Evolutionary conservation across 805 yeast genomes (phyloP), one percentile per base, ranked within the genome.

Genomic region (Saccharomyces cerevisiae): DNA sequence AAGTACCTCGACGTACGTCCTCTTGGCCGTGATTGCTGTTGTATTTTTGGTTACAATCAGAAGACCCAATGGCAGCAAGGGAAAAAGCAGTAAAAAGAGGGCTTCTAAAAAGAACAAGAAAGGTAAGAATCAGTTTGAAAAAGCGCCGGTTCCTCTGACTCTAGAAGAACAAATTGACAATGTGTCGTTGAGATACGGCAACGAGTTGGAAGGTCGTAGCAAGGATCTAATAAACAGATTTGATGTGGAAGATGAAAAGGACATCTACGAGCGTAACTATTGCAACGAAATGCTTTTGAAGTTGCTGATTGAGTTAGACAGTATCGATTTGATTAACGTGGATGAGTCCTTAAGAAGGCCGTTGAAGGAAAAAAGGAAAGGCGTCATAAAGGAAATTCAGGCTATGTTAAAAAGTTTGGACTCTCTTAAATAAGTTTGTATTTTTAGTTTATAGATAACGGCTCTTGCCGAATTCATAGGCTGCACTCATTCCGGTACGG

Each of bases 251-350:
- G 59, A 64, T 27, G 71, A 68, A 41, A 61, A 68, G 46, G 54
- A 62, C 17, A 58, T 57, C 9, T 84, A 81, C 66, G 78, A 79
- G 62, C 77, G 74, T 60, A 77, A 79, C 51, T 86, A 76, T 65
- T 82, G 75, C 66, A 85, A 83, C 61, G 95, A 87, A 67, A 78
- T 79, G 76, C 70, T 87, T 47, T 72, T 87, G 66, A 85, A 85
- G 64, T 76, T 84, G 57, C 68, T 86, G 59, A 76, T 87, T 76
- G 80, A 77, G 57, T 72, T 87, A 53, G 95, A 87, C 61, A 83
- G 79, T 2, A 74, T 87, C 36, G 86, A 84, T 56, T 60, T 72
- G 13, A 53, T 61, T 4, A 66, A 57, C 22, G 31, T 68, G 4
- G 73, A 73, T 9, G 75, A 75, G 29, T 79, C 79, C 49, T 52